phyloP scores from a whole-genome alignment of 2,329 filamentous ascomycete species.

The Aureobasidium musti region DNA sequence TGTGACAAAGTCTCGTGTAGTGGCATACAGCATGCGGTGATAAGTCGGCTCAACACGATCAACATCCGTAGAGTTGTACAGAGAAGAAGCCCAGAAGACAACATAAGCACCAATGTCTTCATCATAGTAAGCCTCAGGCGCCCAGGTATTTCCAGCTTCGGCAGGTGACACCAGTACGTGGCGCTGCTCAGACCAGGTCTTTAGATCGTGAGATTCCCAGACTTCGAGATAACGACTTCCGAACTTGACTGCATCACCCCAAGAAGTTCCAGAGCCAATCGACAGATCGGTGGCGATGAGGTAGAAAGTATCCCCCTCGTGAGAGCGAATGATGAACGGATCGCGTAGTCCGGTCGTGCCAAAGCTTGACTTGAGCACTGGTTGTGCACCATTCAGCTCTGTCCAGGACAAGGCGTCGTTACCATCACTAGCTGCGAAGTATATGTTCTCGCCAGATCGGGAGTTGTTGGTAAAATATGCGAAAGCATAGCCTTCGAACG shows the following conservation, averaged over 20 bases:
- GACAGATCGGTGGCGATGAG: constrained; percentile 57
- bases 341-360: constrained; percentile 56
- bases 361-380: constrained; percentile 49
- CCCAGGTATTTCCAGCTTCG: constrained; percentile 58
- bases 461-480: constrained; percentile 55
- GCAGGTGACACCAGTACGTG: constrained; percentile 54
- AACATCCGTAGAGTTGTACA: constrained; percentile 49
- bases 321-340: constrained; percentile 56
- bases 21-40: constrained; percentile 57
- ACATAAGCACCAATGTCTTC: constrained; percentile 47
- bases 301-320: constrained; percentile 55
- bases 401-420: constrained; percentile 57
- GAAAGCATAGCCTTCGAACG: constrained; percentile 51
- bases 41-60: constrained; percentile 50
- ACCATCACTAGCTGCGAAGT: constrained; percentile 54
- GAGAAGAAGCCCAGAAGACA: constrained; percentile 52
- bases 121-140: constrained; percentile 56
- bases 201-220: constrained; percentile 56
- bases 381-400: constrained; percentile 53
- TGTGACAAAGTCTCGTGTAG: constrained; percentile 54
- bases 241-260: constrained; percentile 51
- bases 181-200: constrained; percentile 55
- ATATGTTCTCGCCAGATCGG: constrained; percentile 55
- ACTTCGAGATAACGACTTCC: constrained; percentile 57
- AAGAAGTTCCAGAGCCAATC: constrained; percentile 57